Conservation (phyloP, 1,284 basidiomycete genomes). For the Ustilago xerochloae region DNA sequence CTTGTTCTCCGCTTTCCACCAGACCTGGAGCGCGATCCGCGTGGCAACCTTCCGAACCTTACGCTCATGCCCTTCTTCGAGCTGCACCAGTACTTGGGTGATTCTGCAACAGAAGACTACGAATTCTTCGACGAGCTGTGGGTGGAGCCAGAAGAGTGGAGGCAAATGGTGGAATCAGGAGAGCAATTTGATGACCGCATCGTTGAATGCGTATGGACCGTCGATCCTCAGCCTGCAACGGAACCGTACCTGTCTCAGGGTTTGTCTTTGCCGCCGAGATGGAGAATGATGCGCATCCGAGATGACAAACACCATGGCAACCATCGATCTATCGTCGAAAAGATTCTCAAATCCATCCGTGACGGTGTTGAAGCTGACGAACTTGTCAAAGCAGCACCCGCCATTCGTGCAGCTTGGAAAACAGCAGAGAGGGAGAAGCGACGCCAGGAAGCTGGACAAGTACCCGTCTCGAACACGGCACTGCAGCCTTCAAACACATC, state of each 20-base stretch:
- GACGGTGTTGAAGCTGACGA: conserved; percentile 63
- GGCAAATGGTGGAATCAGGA: conserved; percentile 83
- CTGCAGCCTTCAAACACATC: neutral
- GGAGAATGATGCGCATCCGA: conserved; percentile 63
- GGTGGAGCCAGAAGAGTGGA: conserved; percentile 92
- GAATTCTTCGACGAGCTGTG: conserved; percentile 88
- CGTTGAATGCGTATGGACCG: conserved; percentile 87
- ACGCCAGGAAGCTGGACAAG: conserved; percentile 29
- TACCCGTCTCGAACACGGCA: conserved; percentile 6
- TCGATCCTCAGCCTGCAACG: conserved; percentile 70
- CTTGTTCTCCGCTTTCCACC: conserved; percentile 91
- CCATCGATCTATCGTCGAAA: conserved; percentile 60
- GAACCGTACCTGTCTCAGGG: conserved; percentile 30
- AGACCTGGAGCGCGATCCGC: conserved; percentile 50
- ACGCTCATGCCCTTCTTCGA: conserved; percentile 86
- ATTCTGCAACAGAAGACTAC: conserved; percentile 71
- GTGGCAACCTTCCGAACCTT: conserved; percentile 76
- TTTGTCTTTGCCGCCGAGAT: conserved; percentile 51
- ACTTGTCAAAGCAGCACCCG: conserved; percentile 49
- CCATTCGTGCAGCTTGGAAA: conserved; percentile 61
- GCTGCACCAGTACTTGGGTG: conserved; percentile 77
- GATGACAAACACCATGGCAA: conserved; percentile 66
- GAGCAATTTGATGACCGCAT: conserved; percentile 93
- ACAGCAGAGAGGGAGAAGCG: conserved; percentile 40
- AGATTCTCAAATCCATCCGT: conserved; percentile 60